Evolutionary conservation across 78 protist species (phyloP).

Genomic region (Speleostelium caveatum): DNA sequence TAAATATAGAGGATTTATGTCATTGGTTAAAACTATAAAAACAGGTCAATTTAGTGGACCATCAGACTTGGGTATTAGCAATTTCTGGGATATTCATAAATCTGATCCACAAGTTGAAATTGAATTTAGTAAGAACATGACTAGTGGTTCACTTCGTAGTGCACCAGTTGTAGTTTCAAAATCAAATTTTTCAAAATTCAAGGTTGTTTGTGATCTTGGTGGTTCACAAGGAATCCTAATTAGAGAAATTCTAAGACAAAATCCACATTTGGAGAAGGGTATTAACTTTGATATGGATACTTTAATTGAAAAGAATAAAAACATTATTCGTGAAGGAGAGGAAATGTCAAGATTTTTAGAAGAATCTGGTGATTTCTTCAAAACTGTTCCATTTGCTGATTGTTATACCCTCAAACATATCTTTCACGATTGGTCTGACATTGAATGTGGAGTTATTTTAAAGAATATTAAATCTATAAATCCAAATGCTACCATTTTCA

Average conservation of each 20-base stretch:
- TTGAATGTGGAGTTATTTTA: background rate
- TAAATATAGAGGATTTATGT: conserved; percentile 3
- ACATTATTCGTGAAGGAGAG: background rate
- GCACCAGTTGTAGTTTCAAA: background rate
- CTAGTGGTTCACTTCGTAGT: background rate
- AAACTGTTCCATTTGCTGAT: conserved; percentile 8
- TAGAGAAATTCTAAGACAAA: background rate
- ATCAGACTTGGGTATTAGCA: background rate
- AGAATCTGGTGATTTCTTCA: conserved; percentile 7
- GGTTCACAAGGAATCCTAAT: conserved; percentile 22
- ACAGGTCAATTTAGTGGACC: background rate
- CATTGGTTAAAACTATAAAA: conserved; percentile 4
- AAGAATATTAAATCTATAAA: conserved; percentile 1
- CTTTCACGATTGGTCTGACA: conserved; percentile 18
- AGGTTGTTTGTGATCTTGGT: conserved; percentile 19
- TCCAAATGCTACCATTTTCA: conserved; percentile 30
- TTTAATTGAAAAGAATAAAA: background rate
- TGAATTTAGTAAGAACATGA: conserved; percentile 12
- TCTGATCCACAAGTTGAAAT: background rate
- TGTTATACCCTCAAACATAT: background rate
- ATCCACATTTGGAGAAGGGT: background rate
- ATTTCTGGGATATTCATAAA: conserved; percentile 1
- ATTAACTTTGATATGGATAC: background rate
- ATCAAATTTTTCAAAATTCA: background rate
- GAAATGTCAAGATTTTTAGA: background rate